Base-by-base conservation (phyloP, 768 basidiomycete genomes). In the Russula sp. region DNA sequence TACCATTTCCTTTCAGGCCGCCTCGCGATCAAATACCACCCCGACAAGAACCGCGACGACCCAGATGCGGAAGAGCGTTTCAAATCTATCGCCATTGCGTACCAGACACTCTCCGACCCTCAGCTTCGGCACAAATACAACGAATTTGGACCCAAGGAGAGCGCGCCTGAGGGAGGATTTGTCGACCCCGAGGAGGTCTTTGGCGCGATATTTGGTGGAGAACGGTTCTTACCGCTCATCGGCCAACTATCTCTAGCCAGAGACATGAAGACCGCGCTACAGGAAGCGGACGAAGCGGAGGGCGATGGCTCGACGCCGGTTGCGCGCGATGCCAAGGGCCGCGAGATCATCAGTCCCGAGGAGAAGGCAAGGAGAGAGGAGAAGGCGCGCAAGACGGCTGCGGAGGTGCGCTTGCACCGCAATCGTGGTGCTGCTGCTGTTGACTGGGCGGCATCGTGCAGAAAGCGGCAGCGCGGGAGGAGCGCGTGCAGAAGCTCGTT, bases 211-310 rank as follows among this genome's bases (percentile, higher is more conserved):
- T 96, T 96, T 66, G 94, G 94, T 49, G 93, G 93, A 2, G 91
- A 94, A 56, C 77, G 86, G 35, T 95, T 95, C 74, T 75, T 85
- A 49, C 86, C 91, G 2, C 91, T 95, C 70, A 94, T 96, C 71
- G 94, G 94, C 8, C 80, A 87, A 49, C 94, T 95, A 68, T 90
- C 89, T 64, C 76, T 96, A 58, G 94, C 91, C 35, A 80, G 83
- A 69, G 94, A 96, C 70, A 94, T 96, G 94, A 96, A 96, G 77
- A 81, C 87, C 2, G 94, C 91, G 4, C 74, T 95, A 70, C 93
- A 95, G 70, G 92, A 94, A 71, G 91, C 85, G 0, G 89, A 88
- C 42, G 89, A 89, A 55, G 82, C 79, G 61, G 80, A 75, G 20
- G 74, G 71, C n/a, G 74, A 72, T 48, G 70, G 65, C 34, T 76